These are phyloP conservation scores for Populus tomentosa DNA, from an alignment of 441 rosid species.

Conservation along the genomic window DNA sequence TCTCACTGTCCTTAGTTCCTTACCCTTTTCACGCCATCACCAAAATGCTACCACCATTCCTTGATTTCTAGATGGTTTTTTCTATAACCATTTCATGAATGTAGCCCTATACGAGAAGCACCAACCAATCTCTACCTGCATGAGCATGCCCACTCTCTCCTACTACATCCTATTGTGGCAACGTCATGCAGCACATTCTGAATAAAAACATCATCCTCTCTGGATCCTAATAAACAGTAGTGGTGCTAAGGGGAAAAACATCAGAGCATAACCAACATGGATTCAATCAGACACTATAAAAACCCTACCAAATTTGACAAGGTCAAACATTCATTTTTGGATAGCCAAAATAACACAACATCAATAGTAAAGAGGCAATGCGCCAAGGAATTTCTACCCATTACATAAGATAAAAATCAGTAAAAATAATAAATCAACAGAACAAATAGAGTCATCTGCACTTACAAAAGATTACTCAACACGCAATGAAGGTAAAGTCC, in stretches of 20 bases:
- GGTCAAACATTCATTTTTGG: neutral
- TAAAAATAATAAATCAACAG: neutral
- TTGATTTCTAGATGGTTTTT: neutral
- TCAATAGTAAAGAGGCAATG: neutral
- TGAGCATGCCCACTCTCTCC: neutral
- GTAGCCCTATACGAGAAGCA: neutral
- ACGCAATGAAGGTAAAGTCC: neutral
- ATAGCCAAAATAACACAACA: neutral
- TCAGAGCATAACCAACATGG: no score
- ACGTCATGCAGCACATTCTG: neutral
- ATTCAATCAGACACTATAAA: neutral
- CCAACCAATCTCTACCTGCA: neutral
- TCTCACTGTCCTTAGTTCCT: neutral
- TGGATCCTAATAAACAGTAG: neutral
- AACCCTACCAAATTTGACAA: neutral
- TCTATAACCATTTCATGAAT: neutral
- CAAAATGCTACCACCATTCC: neutral
- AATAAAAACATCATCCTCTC: neutral
- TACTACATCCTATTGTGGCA: neutral
- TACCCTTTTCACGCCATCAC: neutral
- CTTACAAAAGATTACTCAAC: neutral
- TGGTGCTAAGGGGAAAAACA: neutral
- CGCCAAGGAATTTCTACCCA: neutral
- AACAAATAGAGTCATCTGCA: neutral
- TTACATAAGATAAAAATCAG: neutral